Evolutionary conservation across 1,284 basidiomycete genomes (phyloP).

Genomic region (Tylopilus sp.): DNA sequence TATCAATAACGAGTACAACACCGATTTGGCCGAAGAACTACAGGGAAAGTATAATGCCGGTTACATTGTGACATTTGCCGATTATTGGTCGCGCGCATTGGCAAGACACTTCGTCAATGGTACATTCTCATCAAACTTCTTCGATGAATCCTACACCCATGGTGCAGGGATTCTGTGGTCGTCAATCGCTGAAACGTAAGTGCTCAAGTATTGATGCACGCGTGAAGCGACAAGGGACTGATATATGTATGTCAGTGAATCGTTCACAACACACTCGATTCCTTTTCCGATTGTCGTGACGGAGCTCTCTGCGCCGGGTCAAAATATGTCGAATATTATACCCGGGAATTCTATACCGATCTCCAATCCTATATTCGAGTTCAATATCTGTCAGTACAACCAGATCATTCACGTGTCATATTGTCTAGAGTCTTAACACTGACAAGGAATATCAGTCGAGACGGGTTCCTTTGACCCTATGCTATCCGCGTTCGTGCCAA

Average conservation of each 20-base stretch:
- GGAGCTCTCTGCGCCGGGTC: slow-evolving; percentile 27
- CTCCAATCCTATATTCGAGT: slow-evolving; percentile 44
- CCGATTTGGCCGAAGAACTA: slow-evolving; percentile 32
- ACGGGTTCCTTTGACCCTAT: slow-evolving; percentile 47
- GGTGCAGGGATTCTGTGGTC: slow-evolving; percentile 41
- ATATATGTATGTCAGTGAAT: slow-evolving; percentile 22
- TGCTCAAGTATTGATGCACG: neutral
- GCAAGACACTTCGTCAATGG: slow-evolving; percentile 44
- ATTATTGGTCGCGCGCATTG: slow-evolving; percentile 36
- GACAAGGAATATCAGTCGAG: slow-evolving; percentile 34
- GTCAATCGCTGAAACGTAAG: slow-evolving; percentile 34
- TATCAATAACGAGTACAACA: slow-evolving; percentile 22
- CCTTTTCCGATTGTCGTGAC: slow-evolving; percentile 43
- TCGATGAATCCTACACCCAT: slow-evolving; percentile 32
- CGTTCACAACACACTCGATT: slow-evolving; percentile 33
- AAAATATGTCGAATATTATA: slow-evolving; percentile 27
- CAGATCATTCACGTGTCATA: neutral
- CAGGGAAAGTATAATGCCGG: slow-evolving; percentile 33
- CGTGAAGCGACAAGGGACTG: neutral
- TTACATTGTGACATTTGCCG: slow-evolving; percentile 36
- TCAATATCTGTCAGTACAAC: slow-evolving; percentile 44
- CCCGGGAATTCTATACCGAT: slow-evolving; percentile 32
- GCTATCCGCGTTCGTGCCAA: slow-evolving; percentile 45
- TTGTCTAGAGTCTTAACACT: slow-evolving; percentile 9
- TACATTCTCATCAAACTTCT: slow-evolving; percentile 35